Percentiles rank a stretch among this genome's conserved stretches.
Evolutionary conservation across 2,329 filamentous ascomycete species (phyloP).

Genomic region (Colletotrichum horii): DNA sequence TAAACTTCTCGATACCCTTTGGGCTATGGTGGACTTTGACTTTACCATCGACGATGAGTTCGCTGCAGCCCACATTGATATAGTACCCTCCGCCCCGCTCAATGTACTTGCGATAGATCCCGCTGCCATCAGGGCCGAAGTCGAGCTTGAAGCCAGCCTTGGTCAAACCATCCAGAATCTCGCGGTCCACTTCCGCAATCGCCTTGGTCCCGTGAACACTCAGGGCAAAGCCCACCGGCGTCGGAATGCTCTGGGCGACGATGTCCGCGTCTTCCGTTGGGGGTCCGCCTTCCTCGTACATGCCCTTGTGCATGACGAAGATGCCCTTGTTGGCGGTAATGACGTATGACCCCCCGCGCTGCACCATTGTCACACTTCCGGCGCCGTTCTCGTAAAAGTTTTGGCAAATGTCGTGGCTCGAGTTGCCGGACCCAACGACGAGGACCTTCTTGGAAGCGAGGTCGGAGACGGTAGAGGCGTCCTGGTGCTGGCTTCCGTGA

Average conservation of each 20-base stretch:
- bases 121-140: slow-evolving; percentile 58
- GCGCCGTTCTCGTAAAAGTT: slow-evolving; percentile 72
- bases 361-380: slow-evolving; percentile 68
- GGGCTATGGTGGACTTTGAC: slow-evolving; percentile 67
- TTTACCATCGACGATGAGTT: slow-evolving; percentile 67
- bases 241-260: slow-evolving; percentile 60
- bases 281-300: slow-evolving; percentile 58
- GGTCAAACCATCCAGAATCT: slow-evolving; percentile 47
- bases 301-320: slow-evolving; percentile 55
- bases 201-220: slow-evolving; percentile 61
- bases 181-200: slow-evolving; percentile 41
- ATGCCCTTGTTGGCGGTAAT: slow-evolving; percentile 59
- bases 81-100: slow-evolving; percentile 73
- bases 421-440: slow-evolving; percentile 73
- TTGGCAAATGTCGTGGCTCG: slow-evolving; percentile 72
- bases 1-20: slow-evolving; percentile 54
- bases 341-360: slow-evolving; percentile 70
- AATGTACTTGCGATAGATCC: slow-evolving; percentile 67
- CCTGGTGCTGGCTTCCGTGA: slow-evolving; percentile 49
- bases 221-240: slow-evolving; percentile 48
- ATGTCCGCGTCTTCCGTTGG: slow-evolving; percentile 72
- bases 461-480: slow-evolving; percentile 21
- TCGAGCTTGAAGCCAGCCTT: slow-evolving; percentile 68
- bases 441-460: slow-evolving; percentile 63
- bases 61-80: slow-evolving; percentile 69